phyloP scores from a whole-genome alignment of 371 early-diverging fungal genomes.

The Mucor mucedo region DNA sequence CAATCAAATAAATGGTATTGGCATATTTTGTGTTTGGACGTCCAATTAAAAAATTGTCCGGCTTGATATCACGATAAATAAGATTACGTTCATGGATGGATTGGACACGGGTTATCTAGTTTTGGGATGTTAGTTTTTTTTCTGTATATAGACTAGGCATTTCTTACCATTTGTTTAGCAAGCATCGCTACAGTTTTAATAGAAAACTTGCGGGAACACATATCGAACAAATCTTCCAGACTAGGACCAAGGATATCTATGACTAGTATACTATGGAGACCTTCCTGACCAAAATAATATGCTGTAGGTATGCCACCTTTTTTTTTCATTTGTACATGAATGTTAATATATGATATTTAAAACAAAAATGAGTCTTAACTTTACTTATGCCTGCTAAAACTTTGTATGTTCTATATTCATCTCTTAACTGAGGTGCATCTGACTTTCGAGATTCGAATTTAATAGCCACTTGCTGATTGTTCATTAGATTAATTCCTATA shows the following conservation, averaged over 20 bases:
- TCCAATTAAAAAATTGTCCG: conserved; percentile 98
- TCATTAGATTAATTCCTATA: conserved; percentile 75
- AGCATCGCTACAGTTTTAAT: conserved; percentile 94
- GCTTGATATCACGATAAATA: conserved; percentile 99
- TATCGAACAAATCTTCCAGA: conserved; percentile 95
- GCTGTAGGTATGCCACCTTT: conserved; percentile 84
- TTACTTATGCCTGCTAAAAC: conserved; percentile 77
- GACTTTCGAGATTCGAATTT: conserved; percentile 95
- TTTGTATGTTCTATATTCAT: conserved; percentile 92
- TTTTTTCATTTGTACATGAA: neutral
- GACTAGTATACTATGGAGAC: conserved; percentile 91
- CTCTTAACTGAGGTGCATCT: conserved; percentile 93
- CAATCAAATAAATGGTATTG: conserved; percentile 82
- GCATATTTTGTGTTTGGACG: conserved; percentile 71
- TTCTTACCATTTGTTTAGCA: conserved; percentile 89
- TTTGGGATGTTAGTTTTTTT: neutral
- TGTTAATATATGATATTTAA: neutral
- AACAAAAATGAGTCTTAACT: conserved; percentile 28
- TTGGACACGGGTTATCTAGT: conserved; percentile 86
- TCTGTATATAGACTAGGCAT: conserved; percentile 44
- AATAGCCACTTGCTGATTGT: conserved; percentile 88
- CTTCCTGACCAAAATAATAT: conserved; percentile 95
- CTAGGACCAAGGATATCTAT: conserved; percentile 96
- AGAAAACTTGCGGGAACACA: conserved; percentile 88
- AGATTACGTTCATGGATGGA: conserved; percentile 92